Percentiles rank a stretch among this genome's conserved stretches.
phyloP scores from a whole-genome alignment of 2,329 filamentous ascomycete genomes.

The Curvularia lunata region DNA sequence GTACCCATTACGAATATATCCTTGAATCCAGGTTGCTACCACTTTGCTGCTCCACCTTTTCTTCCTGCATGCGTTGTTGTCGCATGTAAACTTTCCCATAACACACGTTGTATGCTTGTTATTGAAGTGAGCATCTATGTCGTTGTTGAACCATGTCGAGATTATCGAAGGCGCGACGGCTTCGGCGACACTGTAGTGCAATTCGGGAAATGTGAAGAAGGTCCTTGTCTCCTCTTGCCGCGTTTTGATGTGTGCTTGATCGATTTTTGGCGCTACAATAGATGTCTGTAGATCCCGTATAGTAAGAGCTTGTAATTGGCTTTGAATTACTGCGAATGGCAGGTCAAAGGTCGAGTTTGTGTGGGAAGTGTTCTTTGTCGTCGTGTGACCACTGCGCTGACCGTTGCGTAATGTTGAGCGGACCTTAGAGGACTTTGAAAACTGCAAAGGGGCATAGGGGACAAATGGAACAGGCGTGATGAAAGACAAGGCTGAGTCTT shows the following conservation, averaged over 20 bases:
- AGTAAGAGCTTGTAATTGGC: slow-evolving; percentile 1
- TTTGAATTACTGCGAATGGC: not conserved
- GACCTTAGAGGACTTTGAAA: not conserved
- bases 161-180: slow-evolving; percentile 2
- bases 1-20: slow-evolving; percentile 25
- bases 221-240: slow-evolving; percentile 1
- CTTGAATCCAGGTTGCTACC: slow-evolving; percentile 21
- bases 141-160: slow-evolving; percentile 11
- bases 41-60: slow-evolving; percentile 20
- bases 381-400: not conserved
- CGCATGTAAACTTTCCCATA: slow-evolving; percentile 27
- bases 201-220: slow-evolving; percentile 11
- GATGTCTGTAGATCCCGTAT: not conserved
- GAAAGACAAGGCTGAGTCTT: not conserved
- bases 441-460: not conserved
- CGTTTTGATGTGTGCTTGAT: not conserved
- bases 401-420: not conserved
- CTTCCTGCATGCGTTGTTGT: slow-evolving; percentile 19
- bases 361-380: not conserved
- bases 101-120: slow-evolving; percentile 19
- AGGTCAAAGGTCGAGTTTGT: not conserved
- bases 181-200: slow-evolving; percentile 8
- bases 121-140: slow-evolving; percentile 4
- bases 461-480: not conserved
- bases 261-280: not conserved